A percentile compares a stretch with the other conserved stretches of the same genome.
Conservation (phyloP, 176 grass and related monocot genomes). For the Cenchrus purpureus region DNA sequence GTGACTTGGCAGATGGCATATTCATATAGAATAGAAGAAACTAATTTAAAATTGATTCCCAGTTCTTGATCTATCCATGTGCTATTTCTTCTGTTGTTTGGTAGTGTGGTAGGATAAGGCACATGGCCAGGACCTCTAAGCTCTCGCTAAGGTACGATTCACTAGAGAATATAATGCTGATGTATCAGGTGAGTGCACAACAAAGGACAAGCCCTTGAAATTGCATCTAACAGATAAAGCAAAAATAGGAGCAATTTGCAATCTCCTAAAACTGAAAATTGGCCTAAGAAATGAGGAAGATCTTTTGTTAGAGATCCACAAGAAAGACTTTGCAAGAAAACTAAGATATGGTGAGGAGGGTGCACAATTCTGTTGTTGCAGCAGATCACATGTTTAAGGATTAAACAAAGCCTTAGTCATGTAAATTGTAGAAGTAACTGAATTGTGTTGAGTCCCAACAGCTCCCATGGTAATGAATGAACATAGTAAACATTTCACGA, state of each 20-base stretch:
- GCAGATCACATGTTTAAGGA: background rate
- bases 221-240: conserved; percentile 3
- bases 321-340: background rate
- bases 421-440: background rate
- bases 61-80: background rate
- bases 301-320: conserved; percentile 14
- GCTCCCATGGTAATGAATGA: background rate
- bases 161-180: background rate
- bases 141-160: background rate
- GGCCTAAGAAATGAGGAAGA: background rate
- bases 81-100: background rate
- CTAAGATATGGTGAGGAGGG: background rate
- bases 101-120: background rate
- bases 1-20: conserved; percentile 6
- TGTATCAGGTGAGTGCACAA: background rate
- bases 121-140: background rate
- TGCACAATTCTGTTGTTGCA: background rate
- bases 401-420: background rate
- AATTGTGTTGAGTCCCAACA: background rate
- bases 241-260: background rate
- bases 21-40: conserved; percentile 3
- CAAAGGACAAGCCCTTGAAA: background rate
- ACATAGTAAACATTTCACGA: background rate
- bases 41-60: background rate
- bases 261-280: background rate